Percentiles rank a stretch among this genome's conserved stretches.
Evolutionary conservation across 2,329 filamentous ascomycete species (phyloP).

Genomic region (Coleophoma cylindrospora): DNA sequence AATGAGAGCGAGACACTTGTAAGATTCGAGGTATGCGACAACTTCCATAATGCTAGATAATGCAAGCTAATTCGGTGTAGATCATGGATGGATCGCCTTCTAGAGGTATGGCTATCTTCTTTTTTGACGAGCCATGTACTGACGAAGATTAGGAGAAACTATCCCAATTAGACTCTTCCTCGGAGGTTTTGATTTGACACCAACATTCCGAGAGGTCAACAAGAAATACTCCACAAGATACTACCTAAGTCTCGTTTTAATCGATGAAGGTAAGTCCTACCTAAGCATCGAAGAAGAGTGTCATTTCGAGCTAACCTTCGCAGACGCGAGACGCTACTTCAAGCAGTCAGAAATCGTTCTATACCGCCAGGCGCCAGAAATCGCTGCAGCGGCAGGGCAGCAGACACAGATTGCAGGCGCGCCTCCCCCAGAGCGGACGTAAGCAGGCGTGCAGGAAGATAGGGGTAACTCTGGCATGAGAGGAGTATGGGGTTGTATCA

Average conservation of each 20-base stretch:
- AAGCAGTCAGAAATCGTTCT: slow-evolving; percentile 99
- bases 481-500: neutral
- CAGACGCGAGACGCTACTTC: slow-evolving; percentile 94
- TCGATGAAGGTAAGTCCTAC: slow-evolving; percentile 70
- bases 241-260: slow-evolving; percentile 92
- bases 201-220: slow-evolving; percentile 98
- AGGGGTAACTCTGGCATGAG: neutral
- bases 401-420: slow-evolving; percentile 28
- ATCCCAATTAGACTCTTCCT: slow-evolving; percentile 97
- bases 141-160: slow-evolving; percentile 58
- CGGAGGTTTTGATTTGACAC: slow-evolving; percentile 93
- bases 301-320: slow-evolving; percentile 7
- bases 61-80: slow-evolving; percentile 33
- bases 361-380: slow-evolving; percentile 72
- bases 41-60: slow-evolving; percentile 1
- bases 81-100: slow-evolving; percentile 99
- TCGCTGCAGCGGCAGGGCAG: slow-evolving; percentile 29
- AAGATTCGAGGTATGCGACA: slow-evolving; percentile 71
- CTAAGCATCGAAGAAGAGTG: neutral
- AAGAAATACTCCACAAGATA: slow-evolving; percentile 99
- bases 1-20: slow-evolving; percentile 99
- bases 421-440: slow-evolving; percentile 21
- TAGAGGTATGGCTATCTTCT: slow-evolving; percentile 33
- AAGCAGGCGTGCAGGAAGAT: neutral
- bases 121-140: neutral